Base-by-base conservation (phyloP, 495 filamentous ascomycete species). In the Penicillium pancosmium region DNA sequence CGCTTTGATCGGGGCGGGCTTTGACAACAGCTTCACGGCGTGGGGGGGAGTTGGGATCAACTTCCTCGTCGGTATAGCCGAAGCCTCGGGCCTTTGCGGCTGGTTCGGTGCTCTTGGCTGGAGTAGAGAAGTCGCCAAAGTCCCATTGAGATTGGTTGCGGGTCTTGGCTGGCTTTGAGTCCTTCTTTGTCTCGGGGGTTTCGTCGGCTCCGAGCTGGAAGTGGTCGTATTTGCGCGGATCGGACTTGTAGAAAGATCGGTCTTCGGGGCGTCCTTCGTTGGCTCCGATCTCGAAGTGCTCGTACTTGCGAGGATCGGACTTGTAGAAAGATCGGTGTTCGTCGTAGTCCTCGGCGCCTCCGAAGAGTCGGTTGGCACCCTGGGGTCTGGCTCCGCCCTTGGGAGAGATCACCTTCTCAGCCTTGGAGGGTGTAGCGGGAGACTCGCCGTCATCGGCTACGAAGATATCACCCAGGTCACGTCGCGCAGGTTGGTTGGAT, bases 91-190 rank as follows among this genome's bases (percentile, higher is more conserved):
- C 74, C 56, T 86, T 80, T 48, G 85, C 82, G 27, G 79, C 66
- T 23, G 74, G 78, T 16, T 68, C 23, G 40, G 69, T 79, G 56
- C 85, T 81, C 74, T 95, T 96, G 61, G 87, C 79, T 0, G 94
- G 93, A 4, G 92, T 93, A 18, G 75, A 73, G 65, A 93, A 93
- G 71, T 95, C 91, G 46, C 90, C 88, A 73, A 96, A 96, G 46
- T 86, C 86, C 92, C 92, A 96, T 52, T 88, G 84, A 43, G 82
- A 82, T 27, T 73, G 73, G 67, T 90, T 84, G 73, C 89, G 91
- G 46, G 81, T 80, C 66, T 82, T 82, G 25, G 76, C 73, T 4
- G 74, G 76, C 11, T 70, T 54, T 9, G 74, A 61, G 44, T 61
- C 52, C 5, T 79, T 64, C 47, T 77, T 79, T 23, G 78, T 51